Conservation (phyloP, 768 basidiomycete species). For the Pleurotus citrinopileatus region DNA sequence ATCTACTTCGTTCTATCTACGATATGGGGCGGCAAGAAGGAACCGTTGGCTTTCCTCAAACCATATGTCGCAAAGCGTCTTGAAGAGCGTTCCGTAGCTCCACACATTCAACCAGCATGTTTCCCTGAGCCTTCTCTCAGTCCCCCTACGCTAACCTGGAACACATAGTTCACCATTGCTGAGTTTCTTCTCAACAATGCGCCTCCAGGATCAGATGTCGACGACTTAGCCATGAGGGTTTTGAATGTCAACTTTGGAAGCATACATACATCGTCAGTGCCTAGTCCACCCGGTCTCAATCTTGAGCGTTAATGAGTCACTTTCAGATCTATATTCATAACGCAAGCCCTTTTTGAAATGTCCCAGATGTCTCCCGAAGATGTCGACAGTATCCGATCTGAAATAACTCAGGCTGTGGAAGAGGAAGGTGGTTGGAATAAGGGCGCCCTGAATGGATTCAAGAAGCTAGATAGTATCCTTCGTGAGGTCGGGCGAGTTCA, state of each 20-base stretch:
- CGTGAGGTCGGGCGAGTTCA: slow-evolving; percentile 33
- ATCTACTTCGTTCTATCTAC: slow-evolving; percentile 30
- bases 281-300: neutral
- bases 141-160: neutral
- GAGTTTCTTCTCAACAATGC: slow-evolving; percentile 28
- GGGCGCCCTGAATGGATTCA: slow-evolving; percentile 27
- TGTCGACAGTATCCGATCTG: slow-evolving; percentile 28
- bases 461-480: slow-evolving; percentile 33
- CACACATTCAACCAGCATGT: slow-evolving; percentile 24
- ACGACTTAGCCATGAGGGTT: slow-evolving; percentile 30
- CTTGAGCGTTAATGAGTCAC: neutral
- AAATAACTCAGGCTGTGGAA: slow-evolving; percentile 29
- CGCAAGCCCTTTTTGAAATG: slow-evolving; percentile 32
- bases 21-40: slow-evolving; percentile 31
- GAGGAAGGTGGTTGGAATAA: slow-evolving; percentile 36
- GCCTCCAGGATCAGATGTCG: slow-evolving; percentile 24
- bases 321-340: slow-evolving; percentile 32
- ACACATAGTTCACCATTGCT: slow-evolving; percentile 20
- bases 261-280: slow-evolving; percentile 35
- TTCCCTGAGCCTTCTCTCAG: neutral
- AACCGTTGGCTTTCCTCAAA: slow-evolving; percentile 25
- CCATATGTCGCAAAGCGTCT: slow-evolving; percentile 26
- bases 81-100: slow-evolving; percentile 19
- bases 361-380: slow-evolving; percentile 25
- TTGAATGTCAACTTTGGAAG: slow-evolving; percentile 38